Conservation (phyloP, 163 green algal species). For the Scenedesmus sp. region DNA sequence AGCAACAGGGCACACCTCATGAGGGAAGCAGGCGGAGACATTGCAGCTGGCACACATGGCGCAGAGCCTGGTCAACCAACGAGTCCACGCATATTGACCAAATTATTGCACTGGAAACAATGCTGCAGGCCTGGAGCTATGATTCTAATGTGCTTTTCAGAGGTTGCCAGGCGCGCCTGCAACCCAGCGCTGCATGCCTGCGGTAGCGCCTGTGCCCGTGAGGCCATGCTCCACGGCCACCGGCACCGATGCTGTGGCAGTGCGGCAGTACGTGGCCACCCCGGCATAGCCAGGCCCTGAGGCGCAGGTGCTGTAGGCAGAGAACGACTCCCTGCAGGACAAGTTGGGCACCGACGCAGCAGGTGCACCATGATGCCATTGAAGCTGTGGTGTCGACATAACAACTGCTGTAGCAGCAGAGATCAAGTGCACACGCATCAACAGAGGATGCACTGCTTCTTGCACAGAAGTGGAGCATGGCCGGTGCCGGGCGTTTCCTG, state of each 20-base stretch:
- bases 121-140: neutral
- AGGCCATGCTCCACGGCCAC: slow-evolving; percentile 73
- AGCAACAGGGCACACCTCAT: neutral
- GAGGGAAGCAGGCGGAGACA: neutral
- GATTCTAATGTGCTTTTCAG: no score
- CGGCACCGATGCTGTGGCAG: slow-evolving; percentile 53
- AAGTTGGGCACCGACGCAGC: neutral
- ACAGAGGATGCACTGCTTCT: neutral
- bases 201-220: slow-evolving; percentile 56
- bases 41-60: neutral
- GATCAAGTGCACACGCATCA: neutral
- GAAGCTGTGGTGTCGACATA: neutral
- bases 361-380: neutral
- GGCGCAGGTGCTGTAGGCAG: slow-evolving; percentile 64
- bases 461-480: neutral
- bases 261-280: slow-evolving; percentile 81
- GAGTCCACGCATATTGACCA: neutral
- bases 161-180: neutral
- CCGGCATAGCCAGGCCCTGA: slow-evolving; percentile 78
- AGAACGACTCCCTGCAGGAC: slow-evolving; percentile 78
- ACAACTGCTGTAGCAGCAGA: neutral
- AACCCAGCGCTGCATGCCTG: neutral
- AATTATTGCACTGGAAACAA: neutral
- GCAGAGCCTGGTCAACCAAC: no score
- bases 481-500: neutral